phyloP scores from a whole-genome alignment of 768 basidiomycete species.

The Gymnopilus dilepis region DNA sequence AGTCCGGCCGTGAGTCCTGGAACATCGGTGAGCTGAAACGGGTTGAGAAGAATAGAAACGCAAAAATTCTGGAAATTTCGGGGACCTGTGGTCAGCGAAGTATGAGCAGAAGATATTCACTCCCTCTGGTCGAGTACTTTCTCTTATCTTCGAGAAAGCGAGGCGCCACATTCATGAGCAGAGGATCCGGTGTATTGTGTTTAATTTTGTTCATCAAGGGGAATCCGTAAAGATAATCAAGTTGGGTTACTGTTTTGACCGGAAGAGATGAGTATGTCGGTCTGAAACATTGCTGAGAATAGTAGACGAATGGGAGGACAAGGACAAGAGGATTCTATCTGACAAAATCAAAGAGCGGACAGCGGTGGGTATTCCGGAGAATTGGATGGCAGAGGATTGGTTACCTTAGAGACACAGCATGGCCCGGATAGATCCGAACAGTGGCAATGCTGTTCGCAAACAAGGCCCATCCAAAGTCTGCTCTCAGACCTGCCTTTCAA shows the following conservation, averaged over 20 bases:
- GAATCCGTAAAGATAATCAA: not conserved
- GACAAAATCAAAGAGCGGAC: not conserved
- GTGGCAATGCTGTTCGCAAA: constrained; percentile 27
- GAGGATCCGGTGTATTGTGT: not conserved
- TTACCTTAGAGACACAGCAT: constrained; percentile 25
- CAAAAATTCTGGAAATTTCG: constrained; percentile 18
- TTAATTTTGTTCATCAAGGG: not conserved
- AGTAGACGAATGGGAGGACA: not conserved
- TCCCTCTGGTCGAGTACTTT: constrained; percentile 3
- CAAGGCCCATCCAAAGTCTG: constrained; percentile 24
- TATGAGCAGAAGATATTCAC: constrained; percentile 2
- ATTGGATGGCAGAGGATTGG: constrained; percentile 1
- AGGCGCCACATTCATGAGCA: constrained; percentile 5
- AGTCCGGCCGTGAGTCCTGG: too few relatives aligned
- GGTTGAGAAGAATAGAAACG: constrained; percentile 13
- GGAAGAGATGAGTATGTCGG: not conserved
- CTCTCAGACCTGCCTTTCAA: constrained; percentile 18
- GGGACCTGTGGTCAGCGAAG: constrained; percentile 14
- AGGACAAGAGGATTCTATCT: not conserved
- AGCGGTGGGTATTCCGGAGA: not conserved
- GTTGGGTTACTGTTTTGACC: constrained; percentile 12
- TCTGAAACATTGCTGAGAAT: not conserved
- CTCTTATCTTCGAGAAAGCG: constrained; percentile 4
- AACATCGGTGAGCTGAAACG: constrained; percentile 14
- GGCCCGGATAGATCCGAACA: constrained; percentile 30